phyloP scores from a whole-genome alignment of 139 green algal species.

The Auxenochlorella pyrenoidosa region DNA sequence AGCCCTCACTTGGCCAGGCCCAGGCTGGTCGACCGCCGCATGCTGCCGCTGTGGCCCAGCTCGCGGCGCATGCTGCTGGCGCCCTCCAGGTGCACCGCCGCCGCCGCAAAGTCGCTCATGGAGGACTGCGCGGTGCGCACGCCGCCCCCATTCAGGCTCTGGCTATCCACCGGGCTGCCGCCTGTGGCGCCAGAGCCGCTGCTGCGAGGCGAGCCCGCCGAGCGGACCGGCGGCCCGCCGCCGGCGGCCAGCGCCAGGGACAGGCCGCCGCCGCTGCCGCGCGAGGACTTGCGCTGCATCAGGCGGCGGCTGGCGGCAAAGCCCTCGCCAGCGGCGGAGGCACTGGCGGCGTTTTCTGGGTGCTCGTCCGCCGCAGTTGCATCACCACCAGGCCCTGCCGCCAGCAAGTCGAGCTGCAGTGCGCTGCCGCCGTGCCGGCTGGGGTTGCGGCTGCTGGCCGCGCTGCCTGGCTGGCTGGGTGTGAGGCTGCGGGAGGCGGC shows the following conservation, averaged over 20 bases:
- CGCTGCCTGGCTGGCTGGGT: neutral
- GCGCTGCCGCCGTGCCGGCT: slow-evolving; percentile 9
- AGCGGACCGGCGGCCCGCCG: neutral
- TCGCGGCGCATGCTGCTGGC: slow-evolving; percentile 28
- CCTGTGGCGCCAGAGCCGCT: neutral
- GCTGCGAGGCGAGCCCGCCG: neutral
- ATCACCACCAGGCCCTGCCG: neutral
- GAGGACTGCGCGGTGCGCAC: neutral
- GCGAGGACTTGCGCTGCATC: slow-evolving; percentile 13
- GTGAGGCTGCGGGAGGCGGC: neutral
- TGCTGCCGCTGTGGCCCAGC: neutral
- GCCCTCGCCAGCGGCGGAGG: neutral
- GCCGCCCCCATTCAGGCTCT: neutral
- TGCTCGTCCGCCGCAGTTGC: neutral
- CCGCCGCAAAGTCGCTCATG: slow-evolving; percentile 21
- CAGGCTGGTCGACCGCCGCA: slow-evolving; percentile 42
- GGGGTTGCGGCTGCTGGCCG: neutral
- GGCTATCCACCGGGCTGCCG: neutral
- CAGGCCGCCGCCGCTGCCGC: slow-evolving; percentile 17
- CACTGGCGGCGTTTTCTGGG: neutral
- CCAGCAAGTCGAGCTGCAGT: neutral
- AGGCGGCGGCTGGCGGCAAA: slow-evolving; percentile 16
- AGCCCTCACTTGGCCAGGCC: slow-evolving; percentile 39
- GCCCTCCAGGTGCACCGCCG: neutral
- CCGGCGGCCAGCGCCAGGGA: slow-evolving; percentile 2